Percentiles rank a stretch among this genome's conserved stretches.
Evolutionary conservation across 306 rosid species (phyloP).

Genomic region (Cucurbita argyrosperma): DNA sequence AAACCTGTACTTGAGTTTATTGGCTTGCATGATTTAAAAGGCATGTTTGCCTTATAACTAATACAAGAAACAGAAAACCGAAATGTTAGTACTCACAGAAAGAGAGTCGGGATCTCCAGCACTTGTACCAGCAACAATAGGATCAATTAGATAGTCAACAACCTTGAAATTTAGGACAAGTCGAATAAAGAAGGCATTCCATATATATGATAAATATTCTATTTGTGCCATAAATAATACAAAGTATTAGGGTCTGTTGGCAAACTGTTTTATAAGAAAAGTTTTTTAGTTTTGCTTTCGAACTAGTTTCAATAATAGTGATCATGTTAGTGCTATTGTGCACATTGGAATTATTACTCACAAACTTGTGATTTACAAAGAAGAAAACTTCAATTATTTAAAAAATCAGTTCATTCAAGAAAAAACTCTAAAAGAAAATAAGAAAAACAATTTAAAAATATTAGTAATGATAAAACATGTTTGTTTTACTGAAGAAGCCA

Average conservation of each 20-base stretch:
- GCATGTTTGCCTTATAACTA: not conserved
- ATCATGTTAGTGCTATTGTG: not conserved
- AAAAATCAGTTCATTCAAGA: not conserved
- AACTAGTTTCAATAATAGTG: not conserved
- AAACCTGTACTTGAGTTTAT: not conserved
- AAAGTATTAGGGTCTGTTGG: not conserved
- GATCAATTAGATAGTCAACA: constrained; percentile 88
- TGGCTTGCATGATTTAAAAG: no score
- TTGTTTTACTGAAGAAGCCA: not conserved
- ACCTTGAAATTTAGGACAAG: constrained; percentile 35
- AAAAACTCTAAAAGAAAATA: not conserved
- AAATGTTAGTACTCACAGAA: constrained; percentile 49
- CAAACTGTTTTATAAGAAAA: not conserved
- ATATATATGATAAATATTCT: not conserved
- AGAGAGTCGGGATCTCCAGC: constrained; percentile 86
- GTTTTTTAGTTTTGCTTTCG: not conserved
- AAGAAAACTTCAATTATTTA: not conserved
- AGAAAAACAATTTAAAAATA: not conserved
- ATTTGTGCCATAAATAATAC: not conserved
- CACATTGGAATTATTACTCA: not conserved
- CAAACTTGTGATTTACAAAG: not conserved
- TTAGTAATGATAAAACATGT: not conserved
- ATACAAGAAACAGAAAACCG: not conserved
- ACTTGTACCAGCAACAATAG: constrained; percentile 82
- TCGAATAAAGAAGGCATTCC: not conserved